A percentile compares a stretch with the other conserved stretches of the same genome.
Conservation (phyloP, 2,329 filamentous ascomycete species). For the Aspergillus niger region DNA sequence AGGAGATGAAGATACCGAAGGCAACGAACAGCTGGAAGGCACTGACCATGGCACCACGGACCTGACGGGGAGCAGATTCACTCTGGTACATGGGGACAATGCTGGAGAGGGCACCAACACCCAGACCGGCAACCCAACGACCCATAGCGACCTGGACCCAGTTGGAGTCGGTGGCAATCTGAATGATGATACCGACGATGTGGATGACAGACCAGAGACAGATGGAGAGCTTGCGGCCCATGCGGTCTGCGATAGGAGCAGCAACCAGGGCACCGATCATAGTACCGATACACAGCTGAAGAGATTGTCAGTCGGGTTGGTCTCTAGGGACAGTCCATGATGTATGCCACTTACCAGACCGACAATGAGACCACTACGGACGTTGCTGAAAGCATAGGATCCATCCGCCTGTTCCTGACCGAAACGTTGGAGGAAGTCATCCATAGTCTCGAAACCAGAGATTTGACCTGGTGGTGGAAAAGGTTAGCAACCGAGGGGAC, state of each 20-base stretch:
- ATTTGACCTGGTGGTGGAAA: conserved; percentile 42
- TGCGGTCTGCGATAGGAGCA: conserved; percentile 48
- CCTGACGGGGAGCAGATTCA: conserved; percentile 49
- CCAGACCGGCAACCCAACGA: conserved; percentile 50
- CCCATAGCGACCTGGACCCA: conserved; percentile 51
- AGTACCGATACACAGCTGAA: conserved; percentile 47
- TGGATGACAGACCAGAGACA: conserved; percentile 49
- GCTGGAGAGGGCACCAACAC: conserved; percentile 50
- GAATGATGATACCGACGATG: conserved; percentile 49
- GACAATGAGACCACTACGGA: conserved; percentile 49
- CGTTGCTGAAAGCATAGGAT: conserved; percentile 46
- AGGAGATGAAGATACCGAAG: conserved; percentile 53
- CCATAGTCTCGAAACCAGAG: conserved; percentile 50
- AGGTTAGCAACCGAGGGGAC: conserved; percentile 10
- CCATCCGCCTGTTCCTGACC: conserved; percentile 34
- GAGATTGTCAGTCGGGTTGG: conserved; percentile 14
- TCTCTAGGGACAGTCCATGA: neutral
- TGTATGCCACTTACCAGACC: conserved; percentile 39
- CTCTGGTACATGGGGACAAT: conserved; percentile 53
- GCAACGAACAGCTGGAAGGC: conserved; percentile 54
- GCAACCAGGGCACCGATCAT: conserved; percentile 46
- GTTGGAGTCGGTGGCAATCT: conserved; percentile 45
- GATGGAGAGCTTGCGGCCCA: conserved; percentile 50
- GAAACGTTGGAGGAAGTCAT: conserved; percentile 48
- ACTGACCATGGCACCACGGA: conserved; percentile 52